phyloP scores from a whole-genome alignment of 495 filamentous ascomycete genomes.

The Talaromyces stipitatus region DNA sequence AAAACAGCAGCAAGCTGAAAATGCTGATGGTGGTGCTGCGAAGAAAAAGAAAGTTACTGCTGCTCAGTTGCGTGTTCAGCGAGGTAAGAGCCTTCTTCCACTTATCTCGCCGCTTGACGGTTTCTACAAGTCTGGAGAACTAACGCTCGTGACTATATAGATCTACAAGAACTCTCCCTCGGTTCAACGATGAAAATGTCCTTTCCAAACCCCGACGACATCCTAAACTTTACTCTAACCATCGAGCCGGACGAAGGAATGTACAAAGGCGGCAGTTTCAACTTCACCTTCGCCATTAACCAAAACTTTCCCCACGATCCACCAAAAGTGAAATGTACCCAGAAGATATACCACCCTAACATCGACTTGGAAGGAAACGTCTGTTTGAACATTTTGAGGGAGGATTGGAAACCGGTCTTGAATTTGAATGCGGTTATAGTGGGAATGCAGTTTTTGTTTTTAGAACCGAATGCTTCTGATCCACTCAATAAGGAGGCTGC shows the following conservation, averaged over 20 bases:
- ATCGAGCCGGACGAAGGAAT: slow-evolving; percentile 97
- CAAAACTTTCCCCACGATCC: slow-evolving; percentile 96
- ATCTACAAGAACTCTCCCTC: slow-evolving; percentile 86
- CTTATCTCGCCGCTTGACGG: not conserved
- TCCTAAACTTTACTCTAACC: slow-evolving; percentile 88
- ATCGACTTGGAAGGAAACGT: slow-evolving; percentile 98
- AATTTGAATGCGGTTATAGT: slow-evolving; percentile 97
- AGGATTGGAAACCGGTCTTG: slow-evolving; percentile 98
- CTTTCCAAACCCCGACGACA: slow-evolving; percentile 93
- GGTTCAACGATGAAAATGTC: slow-evolving; percentile 85
- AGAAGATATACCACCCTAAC: slow-evolving; percentile 95
- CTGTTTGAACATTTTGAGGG: slow-evolving; percentile 90
- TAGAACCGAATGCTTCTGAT: slow-evolving; percentile 93
- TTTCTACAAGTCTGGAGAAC: no score
- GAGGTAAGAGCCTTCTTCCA: no score
- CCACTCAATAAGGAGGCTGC: slow-evolving; percentile 98
- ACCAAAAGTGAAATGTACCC: slow-evolving; percentile 93
- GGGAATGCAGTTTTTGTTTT: slow-evolving; percentile 93
- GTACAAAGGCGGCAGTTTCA: slow-evolving; percentile 86
- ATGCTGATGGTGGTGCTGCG: slow-evolving; percentile 67
- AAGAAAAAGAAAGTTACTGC: slow-evolving; percentile 97
- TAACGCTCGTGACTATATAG: slow-evolving; percentile 31
- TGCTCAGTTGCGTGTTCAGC: slow-evolving; percentile 90
- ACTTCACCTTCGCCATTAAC: slow-evolving; percentile 86
- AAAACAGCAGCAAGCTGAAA: slow-evolving; percentile 82